Evolutionary conservation across 1,284 basidiomycete species (phyloP).

Genomic region (Trichosporon ovoides): DNA sequence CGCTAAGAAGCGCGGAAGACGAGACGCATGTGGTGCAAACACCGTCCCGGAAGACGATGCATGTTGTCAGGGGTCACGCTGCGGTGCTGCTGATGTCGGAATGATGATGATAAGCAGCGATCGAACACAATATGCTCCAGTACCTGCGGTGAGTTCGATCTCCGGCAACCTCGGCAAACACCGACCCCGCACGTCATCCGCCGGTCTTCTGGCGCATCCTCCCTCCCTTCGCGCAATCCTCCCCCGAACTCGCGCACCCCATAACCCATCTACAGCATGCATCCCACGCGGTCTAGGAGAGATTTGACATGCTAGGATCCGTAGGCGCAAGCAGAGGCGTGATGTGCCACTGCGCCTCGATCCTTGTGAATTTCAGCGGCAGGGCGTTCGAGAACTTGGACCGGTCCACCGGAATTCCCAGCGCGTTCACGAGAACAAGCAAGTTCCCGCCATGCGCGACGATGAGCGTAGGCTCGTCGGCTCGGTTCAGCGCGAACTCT

Average conservation of each 20-base stretch:
- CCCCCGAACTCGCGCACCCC: not conserved
- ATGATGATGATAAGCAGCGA: too few species aligned
- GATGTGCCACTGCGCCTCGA: slow-evolving; percentile 4
- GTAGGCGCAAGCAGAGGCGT: slow-evolving; percentile 3
- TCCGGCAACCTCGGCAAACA: too few species aligned
- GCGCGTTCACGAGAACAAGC: slow-evolving; percentile 5
- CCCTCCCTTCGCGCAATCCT: not conserved
- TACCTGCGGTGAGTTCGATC: too few species aligned
- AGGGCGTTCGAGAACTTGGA: slow-evolving; percentile 11
- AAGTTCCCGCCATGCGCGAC: slow-evolving; percentile 17
- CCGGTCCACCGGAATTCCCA: not conserved
- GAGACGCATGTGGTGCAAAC: too few species aligned
- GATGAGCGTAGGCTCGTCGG: slow-evolving; percentile 30
- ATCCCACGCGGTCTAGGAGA: slow-evolving; percentile 7
- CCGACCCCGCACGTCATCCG: too few species aligned
- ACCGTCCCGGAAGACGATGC: too few species aligned
- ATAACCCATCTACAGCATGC: not conserved
- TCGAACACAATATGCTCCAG: too few species aligned
- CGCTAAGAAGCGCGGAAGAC: too few species aligned
- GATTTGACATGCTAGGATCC: not conserved
- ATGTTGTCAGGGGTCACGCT: too few species aligned
- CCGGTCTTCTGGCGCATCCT: too few species aligned
- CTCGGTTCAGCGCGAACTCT: slow-evolving; percentile 24
- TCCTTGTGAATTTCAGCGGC: slow-evolving; percentile 11
- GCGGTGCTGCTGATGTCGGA: too few species aligned